These are phyloP conservation scores for Dacryopinax primogenitus DNA, from an alignment of 768 basidiomycete species.

Conservation along the genomic window DNA sequence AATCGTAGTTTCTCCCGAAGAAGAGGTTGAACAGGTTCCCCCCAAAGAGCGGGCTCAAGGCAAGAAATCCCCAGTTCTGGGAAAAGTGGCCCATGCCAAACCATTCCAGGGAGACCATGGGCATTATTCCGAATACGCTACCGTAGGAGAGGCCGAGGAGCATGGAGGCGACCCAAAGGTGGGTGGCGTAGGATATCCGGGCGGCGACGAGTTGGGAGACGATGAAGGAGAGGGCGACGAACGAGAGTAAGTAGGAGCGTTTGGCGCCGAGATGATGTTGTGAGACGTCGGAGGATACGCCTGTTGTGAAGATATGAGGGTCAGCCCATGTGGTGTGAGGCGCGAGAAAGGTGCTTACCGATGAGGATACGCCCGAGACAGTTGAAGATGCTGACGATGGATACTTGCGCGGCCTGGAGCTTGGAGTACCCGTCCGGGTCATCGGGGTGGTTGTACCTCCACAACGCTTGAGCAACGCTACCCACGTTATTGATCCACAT, in stretches of 20 bases:
- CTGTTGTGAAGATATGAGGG: slow-evolving; percentile 44
- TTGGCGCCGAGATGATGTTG: slow-evolving; percentile 47
- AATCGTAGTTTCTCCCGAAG: slow-evolving; percentile 70
- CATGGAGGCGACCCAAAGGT: slow-evolving; percentile 52
- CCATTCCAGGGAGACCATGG: slow-evolving; percentile 75
- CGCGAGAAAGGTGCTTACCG: slow-evolving; percentile 23
- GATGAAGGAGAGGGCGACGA: slow-evolving; percentile 56
- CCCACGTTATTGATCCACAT: slow-evolving; percentile 90
- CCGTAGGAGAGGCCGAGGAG: slow-evolving; percentile 60
- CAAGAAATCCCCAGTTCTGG: slow-evolving; percentile 76
- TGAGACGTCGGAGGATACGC: slow-evolving; percentile 53
- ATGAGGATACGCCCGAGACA: slow-evolving; percentile 65
- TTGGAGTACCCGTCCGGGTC: slow-evolving; percentile 53
- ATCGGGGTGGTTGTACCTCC: slow-evolving; percentile 42
- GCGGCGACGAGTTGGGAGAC: slow-evolving; percentile 55
- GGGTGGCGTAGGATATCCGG: slow-evolving; percentile 40
- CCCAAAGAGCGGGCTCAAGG: slow-evolving; percentile 55
- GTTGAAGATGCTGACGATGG: slow-evolving; percentile 67
- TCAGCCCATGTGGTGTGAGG: not conserved
- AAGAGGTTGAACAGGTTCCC: slow-evolving; percentile 74
- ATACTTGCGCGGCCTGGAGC: slow-evolving; percentile 79
- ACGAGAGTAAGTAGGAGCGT: slow-evolving; percentile 53
- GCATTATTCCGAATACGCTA: slow-evolving; percentile 55
- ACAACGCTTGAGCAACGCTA: slow-evolving; percentile 56
- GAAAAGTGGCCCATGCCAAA: slow-evolving; percentile 75